Conservation (phyloP, 2,329 filamentous ascomycete species). For the Fonsecaea pedrosoi region DNA sequence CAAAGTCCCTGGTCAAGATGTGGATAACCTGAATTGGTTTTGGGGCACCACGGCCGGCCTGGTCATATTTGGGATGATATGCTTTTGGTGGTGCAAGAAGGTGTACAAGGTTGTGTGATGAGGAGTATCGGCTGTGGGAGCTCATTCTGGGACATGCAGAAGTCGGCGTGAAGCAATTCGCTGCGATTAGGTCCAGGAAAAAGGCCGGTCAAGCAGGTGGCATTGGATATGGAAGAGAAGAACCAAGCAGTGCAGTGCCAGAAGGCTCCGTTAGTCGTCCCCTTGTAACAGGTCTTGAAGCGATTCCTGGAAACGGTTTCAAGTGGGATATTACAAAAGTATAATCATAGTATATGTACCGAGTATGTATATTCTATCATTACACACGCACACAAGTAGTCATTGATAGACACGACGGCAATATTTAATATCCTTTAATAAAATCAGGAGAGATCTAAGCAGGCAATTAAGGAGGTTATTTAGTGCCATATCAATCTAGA, state of each 20-base stretch:
- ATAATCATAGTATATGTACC: too few species aligned
- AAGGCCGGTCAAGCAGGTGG: background rate
- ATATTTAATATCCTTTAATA: too few species aligned
- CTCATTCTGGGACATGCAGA: background rate
- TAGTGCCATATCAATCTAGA: too few species aligned
- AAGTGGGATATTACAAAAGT: too few species aligned
- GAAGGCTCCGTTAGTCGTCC: too few species aligned
- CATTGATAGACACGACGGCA: too few species aligned
- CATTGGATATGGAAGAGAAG: background rate
- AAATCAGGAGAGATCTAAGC: too few species aligned
- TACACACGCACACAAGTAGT: too few species aligned
- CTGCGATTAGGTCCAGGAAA: background rate
- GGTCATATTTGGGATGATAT: slow-evolving; percentile 76
- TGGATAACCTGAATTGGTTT: slow-evolving; percentile 80
- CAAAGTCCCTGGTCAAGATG: slow-evolving; percentile 88
- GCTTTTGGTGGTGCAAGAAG: slow-evolving; percentile 82
- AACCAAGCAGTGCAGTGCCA: background rate
- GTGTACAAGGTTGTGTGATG: slow-evolving; percentile 77
- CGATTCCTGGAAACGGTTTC: too few species aligned
- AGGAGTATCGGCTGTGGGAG: background rate
- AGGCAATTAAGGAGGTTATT: too few species aligned
- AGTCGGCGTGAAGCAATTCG: background rate
- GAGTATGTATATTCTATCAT: too few species aligned
- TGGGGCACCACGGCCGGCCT: slow-evolving; percentile 75
- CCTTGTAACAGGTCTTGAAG: too few species aligned